Evolutionary conservation across 1,139 yeast genomes (phyloP), one percentile per base, ranked within the genome.

Genomic region (Yamadazyma triangularis): DNA sequence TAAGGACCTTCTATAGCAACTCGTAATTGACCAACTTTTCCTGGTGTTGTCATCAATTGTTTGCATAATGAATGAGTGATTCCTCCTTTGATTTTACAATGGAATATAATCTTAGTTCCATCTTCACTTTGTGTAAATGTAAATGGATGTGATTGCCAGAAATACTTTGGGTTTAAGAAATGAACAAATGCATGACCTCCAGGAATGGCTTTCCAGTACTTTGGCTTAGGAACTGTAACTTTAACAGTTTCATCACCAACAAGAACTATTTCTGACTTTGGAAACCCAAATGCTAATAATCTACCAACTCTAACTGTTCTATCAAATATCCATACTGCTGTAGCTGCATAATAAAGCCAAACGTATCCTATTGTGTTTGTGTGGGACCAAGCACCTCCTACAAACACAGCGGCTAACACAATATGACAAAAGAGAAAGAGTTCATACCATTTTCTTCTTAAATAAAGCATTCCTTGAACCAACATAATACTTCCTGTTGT

Each of bases 251-350:
- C 73, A 35, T 70, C 61, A 10, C 69, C 69, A 32, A 70, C 53
- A 35, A 73, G 60, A 35, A 69, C 60, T 24, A 78, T 64, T 8
- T 58, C 56, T 2, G 85, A 80, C 1, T 56, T 55, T 40, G 61
- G 61, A 15, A 67, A 47, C 7, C 87, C 87, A 48, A 73, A 76
- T 5, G 42, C 29, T 4, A 46, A 38, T 35, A 79, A 52, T 42
- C 84, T 66, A n/a, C 47, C 56, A 3, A 78, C 18, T 50, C 91
- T 64, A 2, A 67, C 47, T 4, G 64, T 42, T 44, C 85, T 65
- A 50, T 81, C 93, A 39, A 74, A 65, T 2, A 53, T 58, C 91
- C 91, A 83, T 13, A 80, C 56, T 2, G 79, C 82, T 33, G 69
- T 51, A 10, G 80, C 65, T n/a, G 79, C 70, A 44, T 60, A 60